Base-by-base conservation (phyloP, 192 early-diverging fungal genomes). In the Chytriomyces sp. region DNA sequence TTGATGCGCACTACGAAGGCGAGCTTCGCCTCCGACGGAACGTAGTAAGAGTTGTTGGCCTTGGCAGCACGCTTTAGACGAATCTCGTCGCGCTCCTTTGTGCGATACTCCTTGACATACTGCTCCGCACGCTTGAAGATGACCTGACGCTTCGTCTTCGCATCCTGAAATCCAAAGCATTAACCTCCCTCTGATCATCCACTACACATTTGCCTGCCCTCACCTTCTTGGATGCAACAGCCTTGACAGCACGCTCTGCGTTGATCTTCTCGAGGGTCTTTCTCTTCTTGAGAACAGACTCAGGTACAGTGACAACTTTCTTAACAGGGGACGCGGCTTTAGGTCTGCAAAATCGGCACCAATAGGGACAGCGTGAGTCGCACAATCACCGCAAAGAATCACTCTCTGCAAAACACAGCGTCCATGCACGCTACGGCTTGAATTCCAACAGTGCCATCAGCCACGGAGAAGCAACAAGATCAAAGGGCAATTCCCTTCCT, bases 111-210 rank as follows among this genome's bases (percentile, higher is more conserved):
- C 80, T 92, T 90, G 80, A 95, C 90, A 86, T 99, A 98, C 85
- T 94, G 86, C 86, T 97, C 95, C 71, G 96, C 96, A 75, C 96
- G 94, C 88, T 95, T 95, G 92, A 98, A 98, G 85, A 98, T 93
- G 67, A 94, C 93, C 82, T 91, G 87, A 80, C 95, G 91, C 86
- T 92, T 92, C n/a, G n/a, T n/a, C 75, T 83, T 69, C 72, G 74
- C n/a, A n/a, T n/a, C n/a, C n/a, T n/a, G n/a, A n/a, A n/a, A n/a
- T n/a, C n/a, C n/a, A n/a, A n/a, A n/a, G n/a, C n/a, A n/a, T n/a
- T n/a, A n/a, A n/a, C n/a, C n/a, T n/a, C n/a, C n/a, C n/a, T n/a
- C n/a, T n/a, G n/a, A n/a, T n/a, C n/a, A n/a, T n/a, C n/a, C n/a
- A n/a, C n/a, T n/a, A n/a, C n/a, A n/a, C n/a, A n/a, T n/a, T n/a